Base-by-base conservation (phyloP, 2,329 filamentous ascomycete genomes). In the Aspergillus pseudonomiae region DNA sequence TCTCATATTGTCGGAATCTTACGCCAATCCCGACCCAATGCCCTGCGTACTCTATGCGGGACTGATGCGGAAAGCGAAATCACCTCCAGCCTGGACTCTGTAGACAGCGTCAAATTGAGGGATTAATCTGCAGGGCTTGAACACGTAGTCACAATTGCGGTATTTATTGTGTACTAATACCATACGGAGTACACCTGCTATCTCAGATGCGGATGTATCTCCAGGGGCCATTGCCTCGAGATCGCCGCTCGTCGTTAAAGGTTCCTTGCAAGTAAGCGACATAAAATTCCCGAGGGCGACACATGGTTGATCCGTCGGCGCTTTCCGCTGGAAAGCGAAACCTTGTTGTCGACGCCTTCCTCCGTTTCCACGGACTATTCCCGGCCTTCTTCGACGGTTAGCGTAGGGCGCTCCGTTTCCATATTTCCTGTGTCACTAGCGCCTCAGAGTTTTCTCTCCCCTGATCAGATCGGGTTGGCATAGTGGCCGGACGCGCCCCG, bases 281-380 rank as follows among this genome's bases (percentile, higher is more conserved):
- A 50, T 41, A 12, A 61, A 61, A 32, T 50, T 46, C 39, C 53
- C 41, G 54, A 52, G 30, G n/a, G 30, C 28, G 50, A 60, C 58
- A 26, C 32, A 36, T 54, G 50, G 50, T 32, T 46, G 21, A 46
- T 12, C 41, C 36, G 59, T 62, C 60, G 56, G 56, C 10, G 41
- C 61, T 62, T 62, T 62, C 61, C 61, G 61, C 48, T 50, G 61
- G 56, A 62, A 59, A 59, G 56, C 36, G 48, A 62, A 52, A 36
- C 36, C 41, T 57, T 45, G 32, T 41, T 46, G n/a, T 19, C 53
- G 14, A 32, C 48, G 46, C 55, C 39, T 30, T 59, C 45, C 52
- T 39, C 34, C 59, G 28, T 54, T 43, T 48, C 39, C 34, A 62
- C 61, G 61, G 61, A 62, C 46, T 53, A 41, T 59, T 54, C 56